Conservation (phyloP, 495 filamentous ascomycete genomes). For the Pseudomonodictys pantanalensis region DNA sequence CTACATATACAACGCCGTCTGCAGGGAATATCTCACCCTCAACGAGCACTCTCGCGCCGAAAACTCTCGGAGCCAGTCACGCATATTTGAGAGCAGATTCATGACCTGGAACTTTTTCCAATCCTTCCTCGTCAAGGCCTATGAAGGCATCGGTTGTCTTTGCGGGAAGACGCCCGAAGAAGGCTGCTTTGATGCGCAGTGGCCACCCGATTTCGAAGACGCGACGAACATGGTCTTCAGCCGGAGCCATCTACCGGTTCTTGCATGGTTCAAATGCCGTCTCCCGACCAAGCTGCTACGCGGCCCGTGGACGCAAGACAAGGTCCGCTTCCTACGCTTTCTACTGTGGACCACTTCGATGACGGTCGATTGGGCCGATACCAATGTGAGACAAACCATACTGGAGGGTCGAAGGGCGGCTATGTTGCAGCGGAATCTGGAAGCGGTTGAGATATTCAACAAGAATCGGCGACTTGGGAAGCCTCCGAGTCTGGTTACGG, state of each 20-base stretch:
- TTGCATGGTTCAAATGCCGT: constrained; percentile 23
- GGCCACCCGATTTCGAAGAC: constrained; percentile 29
- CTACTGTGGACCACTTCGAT: constrained; percentile 17
- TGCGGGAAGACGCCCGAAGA: constrained; percentile 22
- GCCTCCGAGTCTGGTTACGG: constrained; percentile 12
- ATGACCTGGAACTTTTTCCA: constrained; percentile 31
- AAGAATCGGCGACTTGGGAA: constrained; percentile 28
- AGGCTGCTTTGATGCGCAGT: constrained; percentile 17
- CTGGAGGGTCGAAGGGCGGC: constrained; percentile 23
- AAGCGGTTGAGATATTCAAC: constrained; percentile 27
- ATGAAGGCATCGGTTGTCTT: constrained; percentile 13
- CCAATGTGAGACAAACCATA: not conserved
- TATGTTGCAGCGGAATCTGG: constrained; percentile 12
- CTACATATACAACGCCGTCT: constrained; percentile 17
- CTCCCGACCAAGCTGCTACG: constrained; percentile 27
- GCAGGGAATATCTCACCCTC: constrained; percentile 16
- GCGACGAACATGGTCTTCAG: constrained; percentile 19
- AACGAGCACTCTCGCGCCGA: not conserved
- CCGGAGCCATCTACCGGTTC: constrained; percentile 21
- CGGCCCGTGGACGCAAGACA: constrained; percentile 21
- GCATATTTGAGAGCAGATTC: constrained; percentile 20
- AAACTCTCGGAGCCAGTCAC: constrained; percentile 11
- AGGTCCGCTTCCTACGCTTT: constrained; percentile 26
- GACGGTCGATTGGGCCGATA: constrained; percentile 30
- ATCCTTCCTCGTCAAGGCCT: constrained; percentile 6